Evolutionary conservation across 2,329 filamentous ascomycete genomes (phyloP).

Genomic region (Colletotrichum tabaci): DNA sequence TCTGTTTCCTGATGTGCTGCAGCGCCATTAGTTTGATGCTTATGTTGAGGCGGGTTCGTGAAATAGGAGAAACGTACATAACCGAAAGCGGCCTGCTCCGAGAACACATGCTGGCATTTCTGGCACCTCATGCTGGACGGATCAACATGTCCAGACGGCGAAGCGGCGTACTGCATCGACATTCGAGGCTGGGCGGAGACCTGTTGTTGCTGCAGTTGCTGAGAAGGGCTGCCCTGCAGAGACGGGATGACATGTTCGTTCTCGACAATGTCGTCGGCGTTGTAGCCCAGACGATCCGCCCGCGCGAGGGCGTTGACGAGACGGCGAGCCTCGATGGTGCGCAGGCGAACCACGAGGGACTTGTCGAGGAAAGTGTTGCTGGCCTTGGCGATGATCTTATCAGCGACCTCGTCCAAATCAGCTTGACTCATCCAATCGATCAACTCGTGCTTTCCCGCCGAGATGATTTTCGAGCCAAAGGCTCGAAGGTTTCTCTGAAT

Average conservation of each 20-base stretch:
- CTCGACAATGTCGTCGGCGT: slow-evolving; percentile 64
- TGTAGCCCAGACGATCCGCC: slow-evolving; percentile 71
- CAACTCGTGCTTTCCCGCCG: slow-evolving; percentile 58
- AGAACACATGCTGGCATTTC: slow-evolving; percentile 43
- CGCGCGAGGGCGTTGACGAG: slow-evolving; percentile 71
- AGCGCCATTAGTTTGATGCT: background rate
- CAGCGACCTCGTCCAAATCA: slow-evolving; percentile 63
- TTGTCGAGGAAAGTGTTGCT: slow-evolving; percentile 67
- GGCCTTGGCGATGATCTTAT: slow-evolving; percentile 60
- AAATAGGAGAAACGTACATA: slow-evolving; percentile 32
- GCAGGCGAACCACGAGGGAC: slow-evolving; percentile 65
- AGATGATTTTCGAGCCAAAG: slow-evolving; percentile 62
- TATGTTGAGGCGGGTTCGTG: background rate
- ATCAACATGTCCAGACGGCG: slow-evolving; percentile 23
- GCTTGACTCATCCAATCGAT: slow-evolving; percentile 55
- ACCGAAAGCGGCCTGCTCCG: slow-evolving; percentile 6
- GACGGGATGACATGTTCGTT: slow-evolving; percentile 59
- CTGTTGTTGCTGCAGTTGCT: background rate
- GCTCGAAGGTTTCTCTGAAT: slow-evolving; percentile 58
- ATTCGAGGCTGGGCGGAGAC: background rate
- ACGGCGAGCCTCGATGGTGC: slow-evolving; percentile 67
- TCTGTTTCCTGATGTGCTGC: slow-evolving; percentile 54
- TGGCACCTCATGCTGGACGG: slow-evolving; percentile 34
- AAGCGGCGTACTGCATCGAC: background rate
- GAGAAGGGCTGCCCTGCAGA: slow-evolving; percentile 1